Base-by-base conservation (phyloP, 2,329 filamentous ascomycete species). In the Colletotrichum siamense region DNA sequence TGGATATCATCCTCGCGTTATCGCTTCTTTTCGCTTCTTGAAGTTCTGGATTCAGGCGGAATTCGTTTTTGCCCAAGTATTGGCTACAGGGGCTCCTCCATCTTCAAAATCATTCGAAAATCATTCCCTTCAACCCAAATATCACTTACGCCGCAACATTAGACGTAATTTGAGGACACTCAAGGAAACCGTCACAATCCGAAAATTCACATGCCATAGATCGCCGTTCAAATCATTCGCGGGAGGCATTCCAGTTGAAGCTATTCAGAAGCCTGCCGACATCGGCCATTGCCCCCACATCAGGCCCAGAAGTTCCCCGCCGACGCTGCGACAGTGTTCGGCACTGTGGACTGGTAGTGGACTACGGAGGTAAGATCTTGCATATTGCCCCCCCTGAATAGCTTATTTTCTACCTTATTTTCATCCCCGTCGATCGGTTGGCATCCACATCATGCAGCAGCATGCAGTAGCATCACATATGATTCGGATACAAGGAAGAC, bases 131-230 rank as follows among this genome's bases (percentile, higher is more conserved):
- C 32, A 15, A 13, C 13, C 6, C 32, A 34, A 15, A 34, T 6
- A 34, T 34, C 32, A 15, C 12, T 34, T 2, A 34, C 6, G 32
- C 32, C 32, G 32, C 32, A 7, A 34, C 7, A 5, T 18, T 18
- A 9, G 4, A 39, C 15, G 4, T 16, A 18, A 18, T 9, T 7
- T 2, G 15, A 18, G 16, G 39, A 18, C 8, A 44, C 9, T 18
- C 9, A 44, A n/a, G 8, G 8, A n/a, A 10, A 49, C 9, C 2
- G 6, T 12, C 5, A 12, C 6, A n/a, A 5, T n/a, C 39, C 4
- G 1, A 49, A 49, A 22, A 12, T 3, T 10, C 18, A 49, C 3
- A 12, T 12, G 0, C 18, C 16, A 0, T 9, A 3, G 8, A n/a
- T 44, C 18, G 18, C 8, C 3, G 39, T 0, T 22, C 18, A 6